A percentile compares a stretch with the other conserved stretches of the same genome.
phyloP scores from a whole-genome alignment of 2,329 filamentous ascomycete genomes.

The Diaporthe caulivora region DNA sequence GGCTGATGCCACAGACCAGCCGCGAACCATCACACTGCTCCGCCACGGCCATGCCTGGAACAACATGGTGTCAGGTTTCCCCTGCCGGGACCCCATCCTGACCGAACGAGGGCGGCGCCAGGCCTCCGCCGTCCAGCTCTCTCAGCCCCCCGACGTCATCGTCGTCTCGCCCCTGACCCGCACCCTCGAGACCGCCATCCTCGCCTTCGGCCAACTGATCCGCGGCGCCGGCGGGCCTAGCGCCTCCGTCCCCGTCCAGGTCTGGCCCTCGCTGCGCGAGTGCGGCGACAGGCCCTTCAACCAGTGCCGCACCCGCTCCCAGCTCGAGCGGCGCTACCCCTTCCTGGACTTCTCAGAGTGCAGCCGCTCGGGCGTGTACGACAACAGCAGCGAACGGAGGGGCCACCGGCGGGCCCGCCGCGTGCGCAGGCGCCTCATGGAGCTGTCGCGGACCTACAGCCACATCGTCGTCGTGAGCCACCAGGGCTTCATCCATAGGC shows the following conservation, averaged over 20 bases:
- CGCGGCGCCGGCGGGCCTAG: conserved; percentile 6
- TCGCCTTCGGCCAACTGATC: conserved; percentile 25
- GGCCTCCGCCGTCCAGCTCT: conserved; percentile 27
- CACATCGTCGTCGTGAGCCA: conserved; percentile 38
- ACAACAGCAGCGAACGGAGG: conserved; percentile 31
- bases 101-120: conserved; percentile 28
- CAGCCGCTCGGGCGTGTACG: conserved; percentile 32
- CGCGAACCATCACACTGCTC: conserved; percentile 33
- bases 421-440: conserved; percentile 34
- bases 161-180: conserved; percentile 37
- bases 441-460: conserved; percentile 28
- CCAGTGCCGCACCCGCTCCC: conserved; percentile 27
- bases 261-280: conserved; percentile 36
- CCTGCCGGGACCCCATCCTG: conserved; percentile 35
- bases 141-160: conserved; percentile 33
- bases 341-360: conserved; percentile 35
- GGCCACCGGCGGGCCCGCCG: conserved; percentile 31
- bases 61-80: conserved; percentile 38
- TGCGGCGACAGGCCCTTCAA: conserved; percentile 36
- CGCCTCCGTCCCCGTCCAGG: conserved; percentile 27
- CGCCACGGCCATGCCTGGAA: conserved; percentile 38
- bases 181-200: conserved; percentile 30
- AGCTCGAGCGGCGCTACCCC: conserved; percentile 34
- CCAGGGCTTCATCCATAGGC: conserved; percentile 35
- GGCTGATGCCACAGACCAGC: conserved; percentile 15